A percentile compares a stretch with the other conserved stretches of the same genome.
phyloP scores from a whole-genome alignment of 2,329 filamentous ascomycete species.

The Epichloe coenophiala region DNA sequence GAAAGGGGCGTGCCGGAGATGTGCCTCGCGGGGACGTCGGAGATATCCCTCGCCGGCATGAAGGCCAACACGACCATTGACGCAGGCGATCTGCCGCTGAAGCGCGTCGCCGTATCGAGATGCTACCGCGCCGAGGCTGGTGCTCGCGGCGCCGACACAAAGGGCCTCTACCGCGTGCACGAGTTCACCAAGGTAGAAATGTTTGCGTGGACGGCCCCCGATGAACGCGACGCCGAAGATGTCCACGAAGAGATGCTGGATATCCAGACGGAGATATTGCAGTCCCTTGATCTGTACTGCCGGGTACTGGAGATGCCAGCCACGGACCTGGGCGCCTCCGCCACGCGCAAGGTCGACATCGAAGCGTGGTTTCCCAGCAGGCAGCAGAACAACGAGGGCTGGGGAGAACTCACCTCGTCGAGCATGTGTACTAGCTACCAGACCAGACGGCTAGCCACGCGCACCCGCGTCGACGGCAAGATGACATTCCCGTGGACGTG shows the following conservation, averaged over 20 bases:
- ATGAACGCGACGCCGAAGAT: slow-evolving; percentile 31
- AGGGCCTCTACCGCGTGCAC: slow-evolving; percentile 91
- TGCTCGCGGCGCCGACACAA: slow-evolving; percentile 76
- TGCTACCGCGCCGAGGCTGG: slow-evolving; percentile 95
- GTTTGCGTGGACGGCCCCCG: slow-evolving; percentile 75
- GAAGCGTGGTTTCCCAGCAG: slow-evolving; percentile 88
- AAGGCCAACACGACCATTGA: slow-evolving; percentile 61
- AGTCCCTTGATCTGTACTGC: slow-evolving; percentile 64
- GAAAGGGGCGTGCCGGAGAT: slow-evolving; percentile 52
- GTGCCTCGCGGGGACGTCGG: slow-evolving; percentile 75
- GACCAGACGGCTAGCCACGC: slow-evolving; percentile 65
- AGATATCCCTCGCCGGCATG: slow-evolving; percentile 89
- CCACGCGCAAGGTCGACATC: slow-evolving; percentile 78
- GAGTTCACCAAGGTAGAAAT: slow-evolving; percentile 98
- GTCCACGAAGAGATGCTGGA: slow-evolving; percentile 76
- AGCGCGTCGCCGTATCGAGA: slow-evolving; percentile 72
- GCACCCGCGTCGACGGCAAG: slow-evolving; percentile 43
- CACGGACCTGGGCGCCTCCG: slow-evolving; percentile 77
- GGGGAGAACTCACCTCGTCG: slow-evolving; percentile 86
- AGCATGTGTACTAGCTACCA: slow-evolving; percentile 95
- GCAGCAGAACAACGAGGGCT: slow-evolving; percentile 44
- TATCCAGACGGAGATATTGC: slow-evolving; percentile 75
- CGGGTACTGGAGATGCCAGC: slow-evolving; percentile 89
- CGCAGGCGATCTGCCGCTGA: slow-evolving; percentile 55
- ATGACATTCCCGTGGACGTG: slow-evolving; percentile 73